Conservation (phyloP, 257 asterid genomes). For the Forsythia suspensa region DNA sequence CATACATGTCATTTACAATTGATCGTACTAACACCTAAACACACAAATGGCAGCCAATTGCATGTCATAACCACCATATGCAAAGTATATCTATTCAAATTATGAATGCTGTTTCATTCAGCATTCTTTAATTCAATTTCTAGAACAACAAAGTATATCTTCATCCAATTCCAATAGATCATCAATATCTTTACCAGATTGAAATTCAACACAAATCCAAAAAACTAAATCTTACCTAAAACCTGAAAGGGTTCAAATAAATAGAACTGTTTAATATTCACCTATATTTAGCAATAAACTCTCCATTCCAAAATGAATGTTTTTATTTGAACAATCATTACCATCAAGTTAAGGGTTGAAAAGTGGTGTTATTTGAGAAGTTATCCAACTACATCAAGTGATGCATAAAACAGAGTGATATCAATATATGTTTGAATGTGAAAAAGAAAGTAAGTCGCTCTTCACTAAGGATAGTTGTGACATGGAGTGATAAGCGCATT, state of each 20-base stretch:
- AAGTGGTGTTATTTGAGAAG: background rate
- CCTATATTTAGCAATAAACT: too few species aligned
- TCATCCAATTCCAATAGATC: background rate
- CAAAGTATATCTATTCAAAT: background rate
- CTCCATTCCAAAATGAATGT: background rate
- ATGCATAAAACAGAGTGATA: background rate
- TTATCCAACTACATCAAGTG: background rate
- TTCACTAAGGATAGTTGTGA: background rate
- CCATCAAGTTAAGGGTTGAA: background rate
- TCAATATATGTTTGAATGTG: background rate
- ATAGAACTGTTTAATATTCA: background rate
- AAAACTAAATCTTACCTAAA: background rate
- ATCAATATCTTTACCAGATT: background rate
- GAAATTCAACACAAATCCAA: background rate
- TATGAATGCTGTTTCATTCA: background rate
- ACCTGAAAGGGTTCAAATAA: background rate
- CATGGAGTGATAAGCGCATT: background rate
- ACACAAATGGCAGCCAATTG: conserved; percentile 17
- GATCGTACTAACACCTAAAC: conserved; percentile 23
- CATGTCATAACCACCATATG: background rate
- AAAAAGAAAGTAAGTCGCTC: background rate
- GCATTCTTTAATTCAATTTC: background rate
- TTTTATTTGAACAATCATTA: background rate
- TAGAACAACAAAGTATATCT: background rate
- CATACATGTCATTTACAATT: conserved; percentile 32